These are phyloP conservation scores for Colletotrichum sansevieriae DNA, from an alignment of 2,329 filamentous ascomycete species.

Conservation along the genomic window DNA sequence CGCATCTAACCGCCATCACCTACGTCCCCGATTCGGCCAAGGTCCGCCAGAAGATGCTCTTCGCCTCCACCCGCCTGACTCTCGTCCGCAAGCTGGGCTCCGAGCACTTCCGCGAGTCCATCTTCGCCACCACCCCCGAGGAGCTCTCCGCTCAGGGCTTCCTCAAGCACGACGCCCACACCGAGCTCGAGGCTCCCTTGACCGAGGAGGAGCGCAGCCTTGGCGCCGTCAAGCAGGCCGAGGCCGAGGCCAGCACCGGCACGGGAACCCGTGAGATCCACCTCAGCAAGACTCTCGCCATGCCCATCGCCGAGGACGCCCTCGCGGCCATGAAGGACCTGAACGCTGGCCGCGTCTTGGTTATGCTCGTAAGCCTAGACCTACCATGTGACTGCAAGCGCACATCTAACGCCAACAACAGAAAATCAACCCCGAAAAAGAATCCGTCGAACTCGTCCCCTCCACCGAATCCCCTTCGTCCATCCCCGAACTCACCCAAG, in stretches of 20 bases:
- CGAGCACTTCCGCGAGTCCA: constrained; percentile 82
- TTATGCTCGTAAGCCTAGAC: constrained; percentile 69
- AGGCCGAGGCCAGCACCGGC: constrained; percentile 79
- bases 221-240: constrained; percentile 79
- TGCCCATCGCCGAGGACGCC: constrained; percentile 73
- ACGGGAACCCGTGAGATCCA: constrained; percentile 72
- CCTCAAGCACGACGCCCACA: constrained; percentile 78
- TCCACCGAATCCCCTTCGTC: constrained; percentile 64
- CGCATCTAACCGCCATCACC: constrained; percentile 77
- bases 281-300: constrained; percentile 67
- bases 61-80: constrained; percentile 81
- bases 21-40: constrained; percentile 85
- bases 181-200: constrained; percentile 74
- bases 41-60: constrained; percentile 89
- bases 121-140: constrained; percentile 77
- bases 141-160: constrained; percentile 80
- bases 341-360: constrained; percentile 64
- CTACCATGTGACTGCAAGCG: not conserved
- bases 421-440: constrained; percentile 79
- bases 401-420: constrained; percentile 48
- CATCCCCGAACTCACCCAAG: constrained; percentile 68
- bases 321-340: constrained; percentile 73
- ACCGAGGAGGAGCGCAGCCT: constrained; percentile 83
- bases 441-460: constrained; percentile 76
- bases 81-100: constrained; percentile 81